A percentile compares a stretch with the other conserved stretches of the same genome.
Conservation (phyloP, 345 rosid genomes). For the Brassica cretica region DNA sequence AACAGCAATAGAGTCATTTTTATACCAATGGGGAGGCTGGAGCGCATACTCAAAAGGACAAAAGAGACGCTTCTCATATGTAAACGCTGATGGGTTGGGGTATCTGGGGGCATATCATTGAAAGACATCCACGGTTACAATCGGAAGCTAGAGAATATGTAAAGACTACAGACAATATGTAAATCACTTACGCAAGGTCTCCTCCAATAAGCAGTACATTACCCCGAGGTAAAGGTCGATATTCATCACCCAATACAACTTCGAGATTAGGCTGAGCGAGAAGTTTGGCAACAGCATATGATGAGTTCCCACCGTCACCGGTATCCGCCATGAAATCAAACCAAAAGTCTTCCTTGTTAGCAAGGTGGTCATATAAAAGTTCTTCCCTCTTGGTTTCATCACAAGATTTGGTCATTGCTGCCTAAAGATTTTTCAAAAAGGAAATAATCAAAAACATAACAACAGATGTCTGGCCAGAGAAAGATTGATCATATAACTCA, state of each 20-base stretch:
- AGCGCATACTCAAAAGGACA: slow-evolving; percentile 95
- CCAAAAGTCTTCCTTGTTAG: slow-evolving; percentile 79
- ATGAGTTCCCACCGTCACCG: slow-evolving; percentile 99
- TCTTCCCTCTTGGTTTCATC: slow-evolving; percentile 57
- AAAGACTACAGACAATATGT: slow-evolving; percentile 19
- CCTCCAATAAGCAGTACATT: slow-evolving; percentile 89
- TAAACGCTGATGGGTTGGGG: slow-evolving; percentile 91
- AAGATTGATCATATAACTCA: neutral
- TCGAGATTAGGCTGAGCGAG: slow-evolving; percentile 79
- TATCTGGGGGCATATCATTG: slow-evolving; percentile 53
- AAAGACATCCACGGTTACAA: slow-evolving; percentile 10
- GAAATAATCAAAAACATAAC: neutral
- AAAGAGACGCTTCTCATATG: slow-evolving; percentile 87
- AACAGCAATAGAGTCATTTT: slow-evolving; percentile 67
- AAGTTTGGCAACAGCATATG: slow-evolving; percentile 80
- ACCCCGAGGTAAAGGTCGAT: slow-evolving; percentile 62
- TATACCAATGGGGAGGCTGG: slow-evolving; percentile 90
- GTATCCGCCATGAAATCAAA: slow-evolving; percentile 99
- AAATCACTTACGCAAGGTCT: slow-evolving; percentile 94
- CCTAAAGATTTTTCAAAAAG: slow-evolving; percentile 50
- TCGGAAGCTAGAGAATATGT: slow-evolving; percentile 8
- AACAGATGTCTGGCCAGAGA: neutral
- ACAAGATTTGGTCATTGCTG: slow-evolving; percentile 76
- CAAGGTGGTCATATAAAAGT: slow-evolving; percentile 74
- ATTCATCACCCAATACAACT: slow-evolving; percentile 46